Evolutionary conservation across 2,329 filamentous ascomycete species (phyloP), one percentile per base, ranked within the genome.

Genomic region (Fusarium goolgardi): DNA sequence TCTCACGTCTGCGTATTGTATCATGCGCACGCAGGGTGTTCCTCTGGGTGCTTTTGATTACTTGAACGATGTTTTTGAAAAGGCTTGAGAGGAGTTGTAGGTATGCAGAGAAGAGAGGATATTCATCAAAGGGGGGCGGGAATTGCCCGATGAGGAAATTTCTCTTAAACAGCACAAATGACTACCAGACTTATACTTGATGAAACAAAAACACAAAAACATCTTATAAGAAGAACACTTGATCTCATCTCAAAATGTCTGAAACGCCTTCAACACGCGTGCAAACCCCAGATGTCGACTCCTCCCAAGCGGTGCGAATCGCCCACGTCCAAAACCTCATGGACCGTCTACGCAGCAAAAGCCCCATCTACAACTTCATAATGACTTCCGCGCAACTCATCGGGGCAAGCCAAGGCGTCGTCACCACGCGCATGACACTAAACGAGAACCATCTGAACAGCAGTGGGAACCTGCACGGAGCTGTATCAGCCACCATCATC

Each of bases 401-500:
- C 25, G 77, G 78, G 6, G 82, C 85, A 12, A 68, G 76, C 1
- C 77, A 76, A 47, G 88, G 87, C 29, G 76, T 72, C 13, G 80
- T 89, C 41, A 80, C 77, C 20, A 82, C 85, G 12, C 81, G 78
- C 2, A 80, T 90, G 27, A 75, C 77, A 3, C 79, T 89, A 9
- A 79, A 77, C 18, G 65, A 77, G 13, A 82, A 84, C 67, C 91
- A 93, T 76, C 83, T 92, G 76, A 93, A 93, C 80, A 87, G 86
- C 63, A 84, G 86, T 58, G 85, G 87, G 8, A 87, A 86, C 21
- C 83, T 94, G 11, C 91, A 94, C 78, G 91, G 91, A 67, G 88
- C 89, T 49, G 90, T 91, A 5, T 89, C 88, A 29, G 90, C 90
- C 0, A 87, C 90, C 1, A 83, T 94, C 21, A 84, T 92, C 46